A percentile compares a stretch with the other conserved stretches of the same genome.
Evolutionary conservation across 2,329 filamentous ascomycete genomes (phyloP).

Genomic region (Penicillium sp.): DNA sequence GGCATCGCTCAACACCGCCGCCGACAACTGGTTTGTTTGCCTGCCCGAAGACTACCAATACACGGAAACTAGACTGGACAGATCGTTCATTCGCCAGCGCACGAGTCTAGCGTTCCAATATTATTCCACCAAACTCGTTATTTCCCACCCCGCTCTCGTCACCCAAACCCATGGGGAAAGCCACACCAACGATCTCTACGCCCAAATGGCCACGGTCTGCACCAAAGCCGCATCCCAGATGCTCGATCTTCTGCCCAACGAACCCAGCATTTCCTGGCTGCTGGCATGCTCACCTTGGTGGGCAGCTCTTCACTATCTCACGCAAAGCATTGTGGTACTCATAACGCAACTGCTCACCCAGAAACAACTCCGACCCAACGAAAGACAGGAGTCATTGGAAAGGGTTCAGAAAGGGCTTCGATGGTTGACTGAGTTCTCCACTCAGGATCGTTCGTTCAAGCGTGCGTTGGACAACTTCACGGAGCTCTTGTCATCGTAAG

Average conservation of each 20-base stretch:
- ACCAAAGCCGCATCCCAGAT: constrained; percentile 35
- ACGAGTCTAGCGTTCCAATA: constrained; percentile 10
- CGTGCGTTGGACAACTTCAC: constrained; percentile 36
- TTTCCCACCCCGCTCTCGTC: constrained; percentile 2
- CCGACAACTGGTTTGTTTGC: constrained; percentile 5
- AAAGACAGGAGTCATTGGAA: constrained; percentile 26
- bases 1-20: background rate
- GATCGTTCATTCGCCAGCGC: background rate
- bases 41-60: constrained; percentile 1
- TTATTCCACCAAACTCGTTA: constrained; percentile 8
- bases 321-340: constrained; percentile 42
- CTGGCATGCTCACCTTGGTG: constrained; percentile 41
- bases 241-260: constrained; percentile 37
- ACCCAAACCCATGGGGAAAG: constrained; percentile 10
- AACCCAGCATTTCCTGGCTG: constrained; percentile 34
- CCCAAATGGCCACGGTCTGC: constrained; percentile 36
- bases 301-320: constrained; percentile 42
- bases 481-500: constrained; percentile 26
- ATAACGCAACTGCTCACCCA: constrained; percentile 39
- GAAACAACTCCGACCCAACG: constrained; percentile 30
- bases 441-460: constrained; percentile 32
- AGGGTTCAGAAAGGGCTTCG: constrained; percentile 36
- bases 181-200: constrained; percentile 31
- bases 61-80: background rate
- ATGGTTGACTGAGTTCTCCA: constrained; percentile 40